phyloP scores from a whole-genome alignment of 495 filamentous ascomycete genomes.

The Neurospora sp. region DNA sequence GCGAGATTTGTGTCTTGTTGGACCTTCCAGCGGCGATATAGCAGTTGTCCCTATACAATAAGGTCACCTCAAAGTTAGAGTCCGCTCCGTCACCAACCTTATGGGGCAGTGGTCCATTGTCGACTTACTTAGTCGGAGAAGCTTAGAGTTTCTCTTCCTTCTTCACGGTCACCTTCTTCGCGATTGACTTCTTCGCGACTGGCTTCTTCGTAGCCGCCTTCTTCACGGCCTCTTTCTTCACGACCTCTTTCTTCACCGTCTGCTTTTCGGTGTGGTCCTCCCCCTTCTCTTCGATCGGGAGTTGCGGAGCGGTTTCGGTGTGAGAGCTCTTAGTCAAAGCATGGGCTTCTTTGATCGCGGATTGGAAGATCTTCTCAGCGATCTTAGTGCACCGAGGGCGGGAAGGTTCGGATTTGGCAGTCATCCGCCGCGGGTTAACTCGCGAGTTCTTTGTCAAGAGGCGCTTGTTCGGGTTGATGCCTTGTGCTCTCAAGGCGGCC shows the following conservation, averaged over 20 bases:
- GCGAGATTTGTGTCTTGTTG: too few species aligned
- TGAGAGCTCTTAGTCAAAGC: background rate
- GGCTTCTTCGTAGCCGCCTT: background rate
- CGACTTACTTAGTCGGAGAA: background rate
- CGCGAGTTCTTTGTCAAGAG: background rate
- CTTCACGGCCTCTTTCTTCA: background rate
- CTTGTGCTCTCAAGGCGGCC: background rate
- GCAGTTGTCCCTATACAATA: too few species aligned
- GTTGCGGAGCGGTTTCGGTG: background rate
- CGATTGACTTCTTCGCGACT: background rate
- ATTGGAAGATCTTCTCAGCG: background rate
- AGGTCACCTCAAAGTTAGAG: too few species aligned
- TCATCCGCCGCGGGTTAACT: background rate
- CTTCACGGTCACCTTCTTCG: background rate
- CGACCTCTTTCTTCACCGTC: too few species aligned
- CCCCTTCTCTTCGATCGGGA: background rate
- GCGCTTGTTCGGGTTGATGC: background rate
- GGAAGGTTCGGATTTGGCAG: background rate
- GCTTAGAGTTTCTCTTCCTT: background rate
- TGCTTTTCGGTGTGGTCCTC: background rate
- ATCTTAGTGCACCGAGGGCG: background rate
- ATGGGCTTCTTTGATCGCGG: background rate
- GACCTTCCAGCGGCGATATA: too few species aligned
- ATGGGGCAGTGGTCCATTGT: too few species aligned
- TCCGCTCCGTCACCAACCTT: too few species aligned